Conservation (phyloP, 805 yeast genomes). For the Pichia eremophila region DNA sequence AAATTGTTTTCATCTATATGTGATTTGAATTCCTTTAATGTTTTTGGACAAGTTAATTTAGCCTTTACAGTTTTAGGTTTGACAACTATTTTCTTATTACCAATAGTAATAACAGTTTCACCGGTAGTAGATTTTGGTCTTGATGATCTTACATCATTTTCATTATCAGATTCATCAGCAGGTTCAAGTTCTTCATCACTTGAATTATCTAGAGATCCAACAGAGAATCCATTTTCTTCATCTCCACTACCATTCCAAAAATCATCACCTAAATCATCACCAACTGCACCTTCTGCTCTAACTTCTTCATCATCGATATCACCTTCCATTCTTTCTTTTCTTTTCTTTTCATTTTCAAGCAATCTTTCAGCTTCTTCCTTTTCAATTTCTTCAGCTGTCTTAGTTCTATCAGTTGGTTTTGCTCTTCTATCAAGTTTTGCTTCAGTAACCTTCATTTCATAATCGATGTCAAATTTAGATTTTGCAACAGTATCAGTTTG, state of each 20-base stretch:
- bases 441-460: conserved; percentile 59
- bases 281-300: conserved; percentile 35
- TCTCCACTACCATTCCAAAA: conserved; percentile 56
- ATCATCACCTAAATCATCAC: conserved; percentile 61
- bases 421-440: conserved; percentile 65
- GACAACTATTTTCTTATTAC: conserved; percentile 23
- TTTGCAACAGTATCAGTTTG: conserved; percentile 22
- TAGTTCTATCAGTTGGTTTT: conserved; percentile 73
- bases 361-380: conserved; percentile 52
- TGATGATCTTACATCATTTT: conserved; percentile 14
- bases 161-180: conserved; percentile 22
- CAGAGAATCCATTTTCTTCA: conserved; percentile 34
- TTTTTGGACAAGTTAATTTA: conserved; percentile 37
- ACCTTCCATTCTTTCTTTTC: conserved; percentile 70
- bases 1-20: conserved; percentile 26
- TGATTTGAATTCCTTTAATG: conserved; percentile 33
- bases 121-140: background rate
- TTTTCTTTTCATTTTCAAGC: conserved; percentile 56
- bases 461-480: conserved; percentile 37
- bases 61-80: conserved; percentile 10
- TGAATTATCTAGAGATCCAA: conserved; percentile 35
- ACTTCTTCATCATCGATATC: conserved; percentile 28
- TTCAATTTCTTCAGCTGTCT: conserved; percentile 62
- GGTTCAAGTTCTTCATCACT: conserved; percentile 26
- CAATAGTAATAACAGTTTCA: conserved; percentile 24